Base-by-base conservation (phyloP, 2,329 filamentous ascomycete species). In the Penicillium carneum region DNA sequence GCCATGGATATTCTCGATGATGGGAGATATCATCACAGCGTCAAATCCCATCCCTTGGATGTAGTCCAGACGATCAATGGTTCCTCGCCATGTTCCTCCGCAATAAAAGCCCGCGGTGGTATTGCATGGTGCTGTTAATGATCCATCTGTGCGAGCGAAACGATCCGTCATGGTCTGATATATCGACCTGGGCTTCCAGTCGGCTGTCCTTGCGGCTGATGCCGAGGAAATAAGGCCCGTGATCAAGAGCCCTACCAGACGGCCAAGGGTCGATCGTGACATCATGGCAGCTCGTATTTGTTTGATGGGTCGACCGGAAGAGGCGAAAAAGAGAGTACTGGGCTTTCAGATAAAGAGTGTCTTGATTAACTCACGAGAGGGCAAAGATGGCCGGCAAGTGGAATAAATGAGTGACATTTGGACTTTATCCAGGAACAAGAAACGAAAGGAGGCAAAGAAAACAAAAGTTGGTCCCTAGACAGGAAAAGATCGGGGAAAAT, bases 11-110 rank as follows among this genome's bases (percentile, higher is more conserved):
- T 82, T 78, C 61, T 77, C 70, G 29, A 78, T 74, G 20, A 82
- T 75, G 0, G 80, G 81, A 4, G 79, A 77, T 31, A 77, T 77
- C 75, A 74, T 81, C 33, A 84, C 74, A 5, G 82, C 80, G 68
- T 82, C 79, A 56, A 84, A 84, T 0, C 82, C 82, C 72, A 83
- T 77, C 12, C 72, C 76, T 61, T 82, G 75, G 61, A 84, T 84
- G 66, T 84, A 84, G 66, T 84, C 82, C 9, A 84, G 73, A 26
- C 81, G 76, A 39, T 78, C 74, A 59, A 81, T 80, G 4, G 82
- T 79, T 8, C 82, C 82, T 63, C 77, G 75, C 78, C 81, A 84
- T 23, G 82, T 83, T 10, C 83, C 83, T 48, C 83, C 83, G 62
- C 84, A 86, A 63, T 84, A 83, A 5, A 75, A 42, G 7, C 73